Base-by-base conservation (phyloP, 2,329 filamentous ascomycete genomes). In the Metarhizium album region DNA sequence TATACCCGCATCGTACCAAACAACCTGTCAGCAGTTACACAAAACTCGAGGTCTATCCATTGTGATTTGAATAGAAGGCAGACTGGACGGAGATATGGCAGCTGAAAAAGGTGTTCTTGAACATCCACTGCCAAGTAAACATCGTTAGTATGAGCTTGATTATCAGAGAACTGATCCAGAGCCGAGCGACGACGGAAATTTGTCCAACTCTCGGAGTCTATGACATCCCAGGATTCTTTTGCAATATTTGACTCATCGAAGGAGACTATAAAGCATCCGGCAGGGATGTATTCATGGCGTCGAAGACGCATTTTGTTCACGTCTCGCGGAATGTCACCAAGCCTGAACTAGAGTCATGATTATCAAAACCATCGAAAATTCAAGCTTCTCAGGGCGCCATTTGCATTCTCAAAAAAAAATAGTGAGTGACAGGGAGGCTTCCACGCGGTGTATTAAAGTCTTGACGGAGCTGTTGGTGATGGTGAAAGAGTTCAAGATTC, bases 1-100 rank as follows among this genome's bases (percentile, higher is more conserved):
- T 84, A 82, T 1, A 87, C 69, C 22, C 83, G 74, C 7, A 80
- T 38, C 5, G 69, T 59, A 18, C 63, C 66, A 4, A 51, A 45
- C 1, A 56, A 43, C 2, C 55, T 47, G 13, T 55, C 45, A 5
- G 51, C 16, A 40, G 56, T 59, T 3, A 62, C 22, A 2, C 58
- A 57, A 45, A 74, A 67, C n/a, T 71, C 66, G 7, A 79, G 56
- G 3, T 66, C 65, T 1, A 75, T 65, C 75, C 74, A 79, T 18
- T 56, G 53, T 1, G 61, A 60, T 7, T 48, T 45, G 37, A 72
- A 66, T 2, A 78, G 59, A 5, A 42, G 48, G 6, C 52, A 23
- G 48, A 63, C 65, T 1, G 55, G 49, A 3, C 53, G 51, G 11
- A 70, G 54, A 14, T 42, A 42, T 9, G 54, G 46, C 0, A 59